Evolutionary conservation across 805 yeast genomes (phyloP), one percentile per base, ranked within the genome.

Genomic region (Pichia gijzeniarum): DNA sequence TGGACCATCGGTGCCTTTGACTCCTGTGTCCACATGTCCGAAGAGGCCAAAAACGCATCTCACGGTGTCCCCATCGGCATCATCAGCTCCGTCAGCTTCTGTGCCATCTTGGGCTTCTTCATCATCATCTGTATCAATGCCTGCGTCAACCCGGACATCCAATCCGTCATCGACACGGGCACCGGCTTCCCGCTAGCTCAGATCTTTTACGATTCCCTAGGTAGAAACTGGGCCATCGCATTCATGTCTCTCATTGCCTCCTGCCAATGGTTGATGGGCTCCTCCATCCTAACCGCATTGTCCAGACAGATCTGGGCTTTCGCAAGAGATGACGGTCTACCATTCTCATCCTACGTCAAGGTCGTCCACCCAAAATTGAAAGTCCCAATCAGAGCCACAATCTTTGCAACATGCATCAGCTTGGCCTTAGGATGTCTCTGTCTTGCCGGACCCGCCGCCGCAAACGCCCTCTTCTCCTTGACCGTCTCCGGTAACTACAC

Each of bases 1-100:
- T 83, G 90, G 89, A 80, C 86, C 17, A 81, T 82, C 58, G 84
- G 85, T 21, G 79, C 84, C 0, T 82, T 80, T 59, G 89, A 82
- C 59, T 75, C 85, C 7, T 78, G 82, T 54, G 79, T 82, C 41
- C 88, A 82, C 64, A 77, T 80, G 77, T 70, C 82, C 19, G 90
- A 82, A 60, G 88, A 82, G 60, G 83, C 83, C 21, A 67, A 69
- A 44, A 75, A 80, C 56, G 82, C 88, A 19, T 67, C 78, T 4
- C 68, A 68, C 41, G 77, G 84, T 12, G 81, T 80, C 4, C 87
- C 89, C 4, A 63, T 76, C 39, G 88, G 86, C 36, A 81, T 82
- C 39, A 63, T 77, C 20, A 72, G 79, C 22, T 74, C 85, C 5
- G 77, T 80, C 40, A 49, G 69, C n/a, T 69, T 69, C 31, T 80